A percentile compares a stretch with the other conserved stretches of the same genome.
These are phyloP conservation scores for Saturnispora bothae DNA, from an alignment of 805 yeast species.

Conservation along the genomic window DNA sequence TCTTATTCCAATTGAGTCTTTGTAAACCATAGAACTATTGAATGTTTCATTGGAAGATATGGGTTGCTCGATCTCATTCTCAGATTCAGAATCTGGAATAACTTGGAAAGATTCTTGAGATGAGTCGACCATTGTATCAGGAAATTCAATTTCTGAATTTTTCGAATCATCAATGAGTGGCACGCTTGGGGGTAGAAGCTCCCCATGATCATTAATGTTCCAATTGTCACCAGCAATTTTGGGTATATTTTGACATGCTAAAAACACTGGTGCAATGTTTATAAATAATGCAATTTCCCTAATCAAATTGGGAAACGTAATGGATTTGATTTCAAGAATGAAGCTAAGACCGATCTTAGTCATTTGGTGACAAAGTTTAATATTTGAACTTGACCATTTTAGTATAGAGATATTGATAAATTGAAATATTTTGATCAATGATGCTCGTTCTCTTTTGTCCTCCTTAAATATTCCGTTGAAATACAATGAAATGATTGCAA, in stretches of 20 bases:
- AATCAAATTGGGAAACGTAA: constrained; percentile 33
- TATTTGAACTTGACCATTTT: constrained; percentile 32
- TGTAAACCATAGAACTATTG: neutral
- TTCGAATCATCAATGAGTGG: neutral
- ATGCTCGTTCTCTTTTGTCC: constrained; percentile 19
- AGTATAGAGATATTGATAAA: constrained; percentile 37
- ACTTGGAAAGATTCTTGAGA: constrained; percentile 9
- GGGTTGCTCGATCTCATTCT: neutral
- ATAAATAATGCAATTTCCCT: constrained; percentile 36
- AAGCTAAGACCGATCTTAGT: constrained; percentile 31
- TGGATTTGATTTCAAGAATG: constrained; percentile 26
- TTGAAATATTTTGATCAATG: constrained; percentile 26
- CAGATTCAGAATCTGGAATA: constrained; percentile 7
- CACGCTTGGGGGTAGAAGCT: neutral
- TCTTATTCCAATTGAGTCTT: neutral
- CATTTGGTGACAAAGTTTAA: constrained; percentile 28
- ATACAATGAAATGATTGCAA: constrained; percentile 12
- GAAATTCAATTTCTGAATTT: constrained; percentile 5
- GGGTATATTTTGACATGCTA: constrained; percentile 24
- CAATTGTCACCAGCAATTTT: constrained; percentile 21
- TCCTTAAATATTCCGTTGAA: constrained; percentile 12
- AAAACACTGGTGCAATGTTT: constrained; percentile 33
- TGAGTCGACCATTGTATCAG: constrained; percentile 2
- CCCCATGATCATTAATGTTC: constrained; percentile 11
- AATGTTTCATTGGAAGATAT: neutral